These are phyloP conservation scores for Podaxis sp. DNA, from an alignment of 768 basidiomycete genomes.

Conservation along the genomic window DNA sequence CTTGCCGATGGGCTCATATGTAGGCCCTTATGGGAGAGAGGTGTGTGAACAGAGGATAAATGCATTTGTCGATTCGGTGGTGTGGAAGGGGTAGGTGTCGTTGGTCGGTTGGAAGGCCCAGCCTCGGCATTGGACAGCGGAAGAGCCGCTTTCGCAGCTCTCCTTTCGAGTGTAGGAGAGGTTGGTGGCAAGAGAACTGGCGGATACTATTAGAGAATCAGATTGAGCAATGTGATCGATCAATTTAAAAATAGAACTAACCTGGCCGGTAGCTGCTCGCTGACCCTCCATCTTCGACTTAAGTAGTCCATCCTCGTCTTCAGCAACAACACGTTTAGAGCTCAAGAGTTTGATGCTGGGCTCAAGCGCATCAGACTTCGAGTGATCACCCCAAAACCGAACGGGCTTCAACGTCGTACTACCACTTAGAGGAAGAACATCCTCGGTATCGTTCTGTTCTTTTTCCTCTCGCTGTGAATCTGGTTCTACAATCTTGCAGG, in stretches of 20 bases:
- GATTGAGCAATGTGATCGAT: conserved; percentile 12
- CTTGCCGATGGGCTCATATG: conserved; percentile 70
- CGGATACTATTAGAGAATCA: conserved; percentile 31
- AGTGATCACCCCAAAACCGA: conserved; percentile 40
- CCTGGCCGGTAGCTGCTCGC: conserved; percentile 25
- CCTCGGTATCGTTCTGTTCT: conserved; percentile 19
- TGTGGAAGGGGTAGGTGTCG: conserved; percentile 34
- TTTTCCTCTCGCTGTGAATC: conserved; percentile 17
- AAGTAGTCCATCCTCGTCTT: conserved; percentile 26
- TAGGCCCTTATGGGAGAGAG: conserved; percentile 64
- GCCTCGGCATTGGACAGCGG: conserved; percentile 6
- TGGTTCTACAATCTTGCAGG: conserved; percentile 7
- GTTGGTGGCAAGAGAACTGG: conserved; percentile 49
- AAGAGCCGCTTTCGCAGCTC: conserved; percentile 18
- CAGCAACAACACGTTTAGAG: conserved; percentile 26
- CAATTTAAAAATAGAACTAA: conserved; percentile 14
- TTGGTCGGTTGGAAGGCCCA: conserved; percentile 19
- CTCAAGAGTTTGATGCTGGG: conserved; percentile 40
- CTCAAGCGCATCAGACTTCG: conserved; percentile 29
- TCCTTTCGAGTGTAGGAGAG: conserved; percentile 31
- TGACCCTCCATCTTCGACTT: conserved; percentile 29
- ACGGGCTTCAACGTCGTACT: conserved; percentile 39
- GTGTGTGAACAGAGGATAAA: conserved; percentile 62
- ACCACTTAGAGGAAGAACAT: conserved; percentile 33
- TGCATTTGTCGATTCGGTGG: conserved; percentile 35